Evolutionary conservation across 202 grass and related monocot species (phyloP).

Genomic region (Tripidium arundinaceum): DNA sequence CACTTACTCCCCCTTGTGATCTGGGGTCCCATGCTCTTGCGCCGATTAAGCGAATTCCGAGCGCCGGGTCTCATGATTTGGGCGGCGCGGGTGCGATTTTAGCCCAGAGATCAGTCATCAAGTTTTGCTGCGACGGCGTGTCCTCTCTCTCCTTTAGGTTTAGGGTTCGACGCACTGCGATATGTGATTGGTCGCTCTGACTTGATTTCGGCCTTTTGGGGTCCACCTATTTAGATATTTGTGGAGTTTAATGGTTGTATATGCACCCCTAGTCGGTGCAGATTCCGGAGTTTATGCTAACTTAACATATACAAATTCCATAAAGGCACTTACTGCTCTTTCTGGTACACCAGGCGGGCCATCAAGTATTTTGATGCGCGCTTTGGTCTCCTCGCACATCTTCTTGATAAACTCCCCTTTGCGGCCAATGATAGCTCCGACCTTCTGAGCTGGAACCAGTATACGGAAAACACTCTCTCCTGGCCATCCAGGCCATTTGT

Average conservation of each 20-base stretch:
- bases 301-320: too few relatives aligned
- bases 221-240: not conserved
- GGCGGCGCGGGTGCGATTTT: not conserved
- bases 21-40: too few relatives aligned
- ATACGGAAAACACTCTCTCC: slow-evolving; percentile 88
- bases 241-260: not conserved
- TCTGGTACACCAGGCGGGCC: slow-evolving; percentile 72
- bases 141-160: not conserved
- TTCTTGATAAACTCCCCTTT: slow-evolving; percentile 94
- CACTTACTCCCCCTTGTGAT: not conserved
- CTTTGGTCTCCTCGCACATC: slow-evolving; percentile 86
- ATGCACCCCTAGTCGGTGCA: not conserved
- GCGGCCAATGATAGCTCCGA: slow-evolving; percentile 85
- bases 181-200: not conserved
- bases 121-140: not conserved
- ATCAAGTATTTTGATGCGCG: slow-evolving; percentile 94
- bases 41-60: too few relatives aligned
- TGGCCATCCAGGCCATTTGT: slow-evolving; percentile 89
- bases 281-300: not conserved
- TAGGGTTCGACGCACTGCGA: not conserved
- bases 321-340: slow-evolving; percentile 71
- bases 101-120: not conserved
- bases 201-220: not conserved
- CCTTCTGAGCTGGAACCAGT: slow-evolving; percentile 78
- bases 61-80: not conserved